These are phyloP conservation scores for Mortierella sp. DNA, from an alignment of 371 early-diverging fungal species.

Conservation along the genomic window DNA sequence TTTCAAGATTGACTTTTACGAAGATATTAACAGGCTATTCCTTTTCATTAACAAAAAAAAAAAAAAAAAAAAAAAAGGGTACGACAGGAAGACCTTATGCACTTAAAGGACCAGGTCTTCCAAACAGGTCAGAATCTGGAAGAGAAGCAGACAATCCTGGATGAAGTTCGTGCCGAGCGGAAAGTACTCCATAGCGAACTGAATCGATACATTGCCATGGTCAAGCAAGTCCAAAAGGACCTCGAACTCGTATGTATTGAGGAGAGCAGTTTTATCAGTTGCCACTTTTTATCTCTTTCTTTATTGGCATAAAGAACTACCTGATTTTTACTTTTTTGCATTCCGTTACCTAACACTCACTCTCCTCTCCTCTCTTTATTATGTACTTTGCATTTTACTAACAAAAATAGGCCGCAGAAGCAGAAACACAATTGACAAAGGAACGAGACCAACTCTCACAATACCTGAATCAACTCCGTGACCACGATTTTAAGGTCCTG, in stretches of 20 bases:
- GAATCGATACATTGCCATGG: slow-evolving; percentile 36
- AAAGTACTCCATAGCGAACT: slow-evolving; percentile 43
- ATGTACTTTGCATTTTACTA: not conserved
- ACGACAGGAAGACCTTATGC: slow-evolving; percentile 45
- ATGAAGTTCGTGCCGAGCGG: slow-evolving; percentile 38
- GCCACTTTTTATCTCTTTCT: not conserved
- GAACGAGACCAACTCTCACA: slow-evolving; percentile 54
- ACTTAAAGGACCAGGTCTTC: slow-evolving; percentile 41
- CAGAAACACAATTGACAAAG: slow-evolving; percentile 36
- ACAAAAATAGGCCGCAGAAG: slow-evolving; percentile 22
- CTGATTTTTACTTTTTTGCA: not conserved
- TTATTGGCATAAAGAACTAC: not conserved
- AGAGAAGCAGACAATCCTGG: slow-evolving; percentile 43
- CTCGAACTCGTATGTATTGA: slow-evolving; percentile 37
- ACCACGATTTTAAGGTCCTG: slow-evolving; percentile 39
- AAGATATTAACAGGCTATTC: not conserved
- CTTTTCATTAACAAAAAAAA: not conserved
- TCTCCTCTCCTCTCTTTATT: not conserved
- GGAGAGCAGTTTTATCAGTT: too few species aligned
- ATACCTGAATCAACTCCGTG: slow-evolving; percentile 36
- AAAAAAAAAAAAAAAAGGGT: slow-evolving; percentile 19
- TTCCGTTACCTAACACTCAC: not conserved
- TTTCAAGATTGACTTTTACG: not conserved
- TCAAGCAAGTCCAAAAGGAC: slow-evolving; percentile 49
- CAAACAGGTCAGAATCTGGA: slow-evolving; percentile 41